Evolutionary conservation across 2,329 filamentous ascomycete genomes (phyloP).

Genomic region (Claviceps fusiformis): DNA sequence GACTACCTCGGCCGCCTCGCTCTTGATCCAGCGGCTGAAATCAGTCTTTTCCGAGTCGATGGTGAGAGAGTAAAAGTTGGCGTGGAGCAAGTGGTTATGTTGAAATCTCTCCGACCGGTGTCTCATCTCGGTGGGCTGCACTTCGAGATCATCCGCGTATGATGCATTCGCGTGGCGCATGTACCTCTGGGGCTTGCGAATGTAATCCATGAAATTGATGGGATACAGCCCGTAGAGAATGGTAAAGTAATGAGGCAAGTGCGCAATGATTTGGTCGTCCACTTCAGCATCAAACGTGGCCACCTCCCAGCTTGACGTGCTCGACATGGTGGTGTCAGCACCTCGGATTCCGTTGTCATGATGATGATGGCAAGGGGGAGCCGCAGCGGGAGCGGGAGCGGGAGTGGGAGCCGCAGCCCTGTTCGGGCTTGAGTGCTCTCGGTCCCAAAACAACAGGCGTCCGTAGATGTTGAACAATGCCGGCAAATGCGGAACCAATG

Average conservation of each 20-base stretch:
- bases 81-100: conserved; percentile 60
- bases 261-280: conserved; percentile 48
- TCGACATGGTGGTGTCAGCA: conserved; percentile 13
- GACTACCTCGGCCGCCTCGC: conserved; percentile 66
- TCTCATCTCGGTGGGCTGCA: conserved; percentile 65
- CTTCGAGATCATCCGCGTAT: conserved; percentile 59
- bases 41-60: conserved; percentile 70
- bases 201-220: conserved; percentile 76
- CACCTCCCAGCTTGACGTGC: conserved; percentile 44
- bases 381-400: too few species aligned
- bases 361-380: background rate
- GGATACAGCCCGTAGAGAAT: conserved; percentile 74
- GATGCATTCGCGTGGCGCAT: conserved; percentile 59
- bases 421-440: conserved; percentile 29
- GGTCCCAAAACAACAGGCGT: conserved; percentile 66
- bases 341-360: conserved; percentile 22
- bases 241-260: conserved; percentile 64
- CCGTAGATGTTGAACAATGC: conserved; percentile 73
- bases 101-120: conserved; percentile 63
- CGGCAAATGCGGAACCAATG: conserved; percentile 53
- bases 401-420: conserved; percentile 14
- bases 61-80: conserved; percentile 72
- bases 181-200: conserved; percentile 68
- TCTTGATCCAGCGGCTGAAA: conserved; percentile 63
- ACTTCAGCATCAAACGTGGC: conserved; percentile 46